phyloP scores from a whole-genome alignment of 2,329 filamentous ascomycete species.

The Fusarium tricinctum region DNA sequence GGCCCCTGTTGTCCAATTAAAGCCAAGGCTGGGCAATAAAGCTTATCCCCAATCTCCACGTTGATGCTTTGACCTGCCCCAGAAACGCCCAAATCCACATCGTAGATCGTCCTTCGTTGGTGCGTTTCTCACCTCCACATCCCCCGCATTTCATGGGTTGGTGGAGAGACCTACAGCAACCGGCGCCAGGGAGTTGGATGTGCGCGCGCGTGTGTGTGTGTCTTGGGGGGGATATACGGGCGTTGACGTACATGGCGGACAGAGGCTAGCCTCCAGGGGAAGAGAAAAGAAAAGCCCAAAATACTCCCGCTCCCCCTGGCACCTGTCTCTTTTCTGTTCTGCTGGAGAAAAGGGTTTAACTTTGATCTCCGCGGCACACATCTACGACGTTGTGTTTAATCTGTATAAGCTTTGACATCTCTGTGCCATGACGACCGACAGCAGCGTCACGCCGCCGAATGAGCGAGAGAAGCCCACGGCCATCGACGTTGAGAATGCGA shows the following conservation, averaged over 20 bases:
- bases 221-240: conserved; percentile 13
- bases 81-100: conserved; percentile 32
- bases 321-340: background rate
- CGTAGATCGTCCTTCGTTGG: conserved; percentile 25
- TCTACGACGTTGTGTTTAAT: background rate
- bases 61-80: conserved; percentile 33
- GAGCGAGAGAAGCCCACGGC: conserved; percentile 34
- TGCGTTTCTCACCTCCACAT: conserved; percentile 2
- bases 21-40: conserved; percentile 19
- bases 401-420: background rate
- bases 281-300: conserved; percentile 28
- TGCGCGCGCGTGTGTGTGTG: background rate
- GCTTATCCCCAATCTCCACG: conserved; percentile 29
- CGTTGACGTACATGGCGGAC: conserved; percentile 26
- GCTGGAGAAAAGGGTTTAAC: background rate
- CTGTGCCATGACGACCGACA: conserved; percentile 36
- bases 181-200: background rate
- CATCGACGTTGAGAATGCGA: conserved; percentile 36
- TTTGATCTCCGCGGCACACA: conserved; percentile 1
- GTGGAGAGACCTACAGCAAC: background rate
- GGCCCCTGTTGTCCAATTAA: conserved; percentile 30
- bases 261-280: background rate
- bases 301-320: background rate
- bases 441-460: conserved; percentile 30
- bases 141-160: conserved; percentile 35